Conservation (phyloP, 2,329 filamentous ascomycete species). For the Fusarium liriodendri region DNA sequence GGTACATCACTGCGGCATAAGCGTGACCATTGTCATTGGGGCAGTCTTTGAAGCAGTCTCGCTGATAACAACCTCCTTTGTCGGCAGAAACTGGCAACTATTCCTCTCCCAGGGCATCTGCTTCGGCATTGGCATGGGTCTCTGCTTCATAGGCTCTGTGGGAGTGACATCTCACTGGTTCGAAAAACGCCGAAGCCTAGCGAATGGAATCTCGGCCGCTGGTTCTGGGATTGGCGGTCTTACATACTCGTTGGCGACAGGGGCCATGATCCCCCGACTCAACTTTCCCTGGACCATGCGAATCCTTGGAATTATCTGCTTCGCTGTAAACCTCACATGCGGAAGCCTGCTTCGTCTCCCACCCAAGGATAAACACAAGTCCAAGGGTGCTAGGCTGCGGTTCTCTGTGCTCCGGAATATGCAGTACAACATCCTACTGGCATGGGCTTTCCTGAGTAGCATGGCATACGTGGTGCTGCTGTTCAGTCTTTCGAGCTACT, state of each 20-base stretch:
- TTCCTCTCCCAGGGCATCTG: slow-evolving; percentile 69
- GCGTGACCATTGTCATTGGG: slow-evolving; percentile 59
- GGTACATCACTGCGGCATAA: slow-evolving; percentile 31
- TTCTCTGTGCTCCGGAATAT: not conserved
- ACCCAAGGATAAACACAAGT: not conserved
- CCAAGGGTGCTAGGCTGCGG: not conserved
- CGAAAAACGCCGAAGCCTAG: slow-evolving; percentile 63
- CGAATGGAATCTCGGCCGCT: slow-evolving; percentile 65
- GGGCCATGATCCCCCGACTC: slow-evolving; percentile 65
- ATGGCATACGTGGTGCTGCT: not conserved
- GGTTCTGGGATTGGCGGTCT: slow-evolving; percentile 59
- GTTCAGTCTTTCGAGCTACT: not conserved
- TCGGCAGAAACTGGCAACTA: slow-evolving; percentile 67
- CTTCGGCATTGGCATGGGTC: slow-evolving; percentile 71
- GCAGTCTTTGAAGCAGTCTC: slow-evolving; percentile 62
- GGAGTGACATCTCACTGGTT: slow-evolving; percentile 73
- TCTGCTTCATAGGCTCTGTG: slow-evolving; percentile 67
- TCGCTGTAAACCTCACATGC: slow-evolving; percentile 56
- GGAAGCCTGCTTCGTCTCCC: not conserved
- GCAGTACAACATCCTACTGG: not conserved
- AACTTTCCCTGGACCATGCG: slow-evolving; percentile 68
- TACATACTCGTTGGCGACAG: slow-evolving; percentile 37
- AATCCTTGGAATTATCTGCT: slow-evolving; percentile 60
- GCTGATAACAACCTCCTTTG: slow-evolving; percentile 65
- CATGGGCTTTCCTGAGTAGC: not conserved